These are phyloP conservation scores for Penicillium roqueforti DNA, from an alignment of 495 filamentous ascomycete species.

Conservation along the genomic window DNA sequence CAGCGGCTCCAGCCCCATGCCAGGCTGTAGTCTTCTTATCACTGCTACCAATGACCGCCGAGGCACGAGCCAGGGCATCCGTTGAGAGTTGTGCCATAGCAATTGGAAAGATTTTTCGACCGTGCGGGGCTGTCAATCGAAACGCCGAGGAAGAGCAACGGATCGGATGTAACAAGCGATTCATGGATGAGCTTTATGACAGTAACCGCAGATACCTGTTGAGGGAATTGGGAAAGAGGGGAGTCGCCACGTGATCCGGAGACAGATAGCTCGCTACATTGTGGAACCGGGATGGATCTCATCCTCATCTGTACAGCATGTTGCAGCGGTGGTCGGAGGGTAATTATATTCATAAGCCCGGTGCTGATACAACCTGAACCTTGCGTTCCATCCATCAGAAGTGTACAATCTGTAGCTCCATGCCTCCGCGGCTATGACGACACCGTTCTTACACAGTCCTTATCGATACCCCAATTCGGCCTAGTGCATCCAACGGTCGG, in stretches of 20 bases:
- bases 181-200: conserved; percentile 13
- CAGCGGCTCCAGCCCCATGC: conserved; percentile 57
- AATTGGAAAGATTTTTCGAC: background rate
- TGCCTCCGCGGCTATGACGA: conserved; percentile 7
- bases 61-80: conserved; percentile 10
- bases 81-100: conserved; percentile 28
- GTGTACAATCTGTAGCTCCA: background rate
- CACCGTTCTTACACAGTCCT: conserved; percentile 6
- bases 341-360: background rate
- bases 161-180: conserved; percentile 16
- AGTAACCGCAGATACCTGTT: background rate
- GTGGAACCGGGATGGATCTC: background rate
- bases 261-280: background rate
- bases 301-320: background rate
- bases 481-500: conserved; percentile 11
- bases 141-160: conserved; percentile 11
- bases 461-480: conserved; percentile 14
- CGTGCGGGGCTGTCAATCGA: background rate
- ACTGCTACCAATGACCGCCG: conserved; percentile 9
- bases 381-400: background rate
- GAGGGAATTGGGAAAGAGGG: conserved; percentile 7
- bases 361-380: background rate
- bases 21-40: conserved; percentile 41
- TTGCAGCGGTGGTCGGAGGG: background rate
- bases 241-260: conserved; percentile 17